Percentiles rank a stretch among this genome's conserved stretches.
phyloP scores from a whole-genome alignment of 192 early-diverging fungal genomes.

The Backusella liffmaniae region DNA sequence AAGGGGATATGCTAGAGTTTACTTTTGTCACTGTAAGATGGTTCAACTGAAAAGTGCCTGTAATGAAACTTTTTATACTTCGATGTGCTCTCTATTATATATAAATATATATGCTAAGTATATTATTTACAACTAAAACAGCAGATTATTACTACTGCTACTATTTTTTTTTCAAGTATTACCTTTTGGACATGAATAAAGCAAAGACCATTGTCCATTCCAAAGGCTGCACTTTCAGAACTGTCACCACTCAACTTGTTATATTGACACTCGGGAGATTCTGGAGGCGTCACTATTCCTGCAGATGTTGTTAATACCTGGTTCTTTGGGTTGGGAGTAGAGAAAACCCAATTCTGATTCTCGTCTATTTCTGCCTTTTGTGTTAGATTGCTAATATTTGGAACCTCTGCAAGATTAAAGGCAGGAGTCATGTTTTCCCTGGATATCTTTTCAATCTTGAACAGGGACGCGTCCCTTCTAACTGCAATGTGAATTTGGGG shows the following conservation, averaged over 20 bases:
- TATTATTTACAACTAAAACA: not conserved
- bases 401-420: conserved; percentile 9
- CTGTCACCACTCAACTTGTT: not conserved
- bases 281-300: not conserved
- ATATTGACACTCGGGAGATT: not conserved
- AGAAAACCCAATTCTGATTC: not conserved
- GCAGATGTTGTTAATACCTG: not conserved
- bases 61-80: conserved; percentile 1
- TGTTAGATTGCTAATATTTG: conserved; percentile 5
- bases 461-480: conserved; percentile 12
- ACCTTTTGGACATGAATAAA: conserved; percentile 15
- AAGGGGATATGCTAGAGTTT: not conserved
- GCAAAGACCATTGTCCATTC: not conserved
- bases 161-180: not conserved
- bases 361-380: conserved; percentile 1
- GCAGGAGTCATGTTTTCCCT: not conserved
- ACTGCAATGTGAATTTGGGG: conserved; percentile 14
- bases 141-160: conserved; percentile 1
- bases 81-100: conserved; percentile 1
- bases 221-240: not conserved
- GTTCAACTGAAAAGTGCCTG: not conserved
- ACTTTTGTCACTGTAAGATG: not conserved
- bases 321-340: not conserved
- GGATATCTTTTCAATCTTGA: conserved; percentile 15
- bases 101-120: not conserved